Conservation (phyloP, 2,329 filamentous ascomycete genomes). For the Botrytis porri region DNA sequence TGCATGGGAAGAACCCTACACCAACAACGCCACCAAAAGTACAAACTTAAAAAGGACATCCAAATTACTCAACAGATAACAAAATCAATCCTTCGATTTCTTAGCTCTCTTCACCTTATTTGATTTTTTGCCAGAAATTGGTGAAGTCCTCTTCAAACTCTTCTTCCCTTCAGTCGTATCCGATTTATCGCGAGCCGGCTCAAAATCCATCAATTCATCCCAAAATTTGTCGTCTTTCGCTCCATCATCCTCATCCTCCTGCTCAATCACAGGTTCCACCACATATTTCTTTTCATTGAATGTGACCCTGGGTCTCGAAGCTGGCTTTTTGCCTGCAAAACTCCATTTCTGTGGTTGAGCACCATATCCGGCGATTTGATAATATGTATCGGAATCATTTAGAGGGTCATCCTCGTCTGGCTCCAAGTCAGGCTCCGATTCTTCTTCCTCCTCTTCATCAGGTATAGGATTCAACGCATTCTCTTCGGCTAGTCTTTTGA, state of each 20-base stretch:
- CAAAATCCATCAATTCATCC: background rate
- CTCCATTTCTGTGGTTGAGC: background rate
- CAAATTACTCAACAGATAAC: background rate
- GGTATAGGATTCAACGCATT: background rate
- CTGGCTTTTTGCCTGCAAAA: background rate
- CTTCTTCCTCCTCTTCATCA: background rate
- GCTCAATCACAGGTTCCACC: background rate
- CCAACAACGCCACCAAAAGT: background rate
- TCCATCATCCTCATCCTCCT: background rate
- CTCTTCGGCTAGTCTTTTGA: no score
- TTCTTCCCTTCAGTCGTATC: background rate
- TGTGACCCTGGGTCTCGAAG: background rate
- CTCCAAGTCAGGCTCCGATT: background rate
- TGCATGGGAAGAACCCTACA: background rate
- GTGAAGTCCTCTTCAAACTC: background rate
- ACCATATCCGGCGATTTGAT: no score
- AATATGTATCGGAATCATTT: background rate
- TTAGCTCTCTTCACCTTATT: background rate
- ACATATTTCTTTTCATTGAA: background rate
- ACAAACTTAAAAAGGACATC: background rate
- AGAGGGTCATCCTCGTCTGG: no score
- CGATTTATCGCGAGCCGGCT: background rate
- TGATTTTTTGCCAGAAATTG: no score
- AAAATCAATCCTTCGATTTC: background rate
- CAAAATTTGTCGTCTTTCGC: background rate